Base-by-base conservation (phyloP, 805 yeast genomes). In the Suhomyces sp. region DNA sequence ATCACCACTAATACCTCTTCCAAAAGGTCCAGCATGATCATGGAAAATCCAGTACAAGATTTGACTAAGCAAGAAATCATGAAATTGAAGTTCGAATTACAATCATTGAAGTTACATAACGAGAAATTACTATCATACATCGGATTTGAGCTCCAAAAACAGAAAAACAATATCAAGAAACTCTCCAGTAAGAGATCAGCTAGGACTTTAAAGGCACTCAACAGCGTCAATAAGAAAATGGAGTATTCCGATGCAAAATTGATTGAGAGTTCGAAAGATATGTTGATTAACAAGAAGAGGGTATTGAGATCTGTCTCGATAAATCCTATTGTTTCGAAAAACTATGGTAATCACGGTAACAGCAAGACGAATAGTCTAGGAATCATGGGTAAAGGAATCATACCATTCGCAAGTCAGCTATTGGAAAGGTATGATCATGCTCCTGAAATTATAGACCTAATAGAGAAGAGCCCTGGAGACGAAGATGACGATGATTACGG, bases 81-180 rank as follows among this genome's bases (percentile, higher is more conserved):
- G 51, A 73, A 68, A 46, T 59, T 75, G 44, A 67, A 68, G 41
- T 76, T 76, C 50, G 79, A 76, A 51, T 56, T 76, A 32, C 75
- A 72, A 49, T 73, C 79, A 7, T 54, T 76, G 40, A 68, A 70
- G 43, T 53, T 76, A 35, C 80, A 76, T 48, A 76, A 75, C 50
- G 82, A 76, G 37, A 76, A 76, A 47, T 58, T 76, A 23, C 60
- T 74, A 37, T 73, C 79, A 23, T 76, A 74, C 47, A 76, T 76
- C 51, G 81, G 81, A 7, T 76, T 74, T 42, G 70, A 75, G 40
- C 56, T 74, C 31, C 81, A 76, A 46, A 70, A 73, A 39, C 69
- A 67, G 38, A 67, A 60, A 54, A 63, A 58, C 43, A 64, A 55
- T 53, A 67, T 66, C 42, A 63, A 58, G 44, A 63, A 62, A 39